A percentile compares a stretch with the other conserved stretches of the same genome.
Evolutionary conservation across 495 filamentous ascomycete species (phyloP).

Genomic region (Podospora pseudopauciseta): DNA sequence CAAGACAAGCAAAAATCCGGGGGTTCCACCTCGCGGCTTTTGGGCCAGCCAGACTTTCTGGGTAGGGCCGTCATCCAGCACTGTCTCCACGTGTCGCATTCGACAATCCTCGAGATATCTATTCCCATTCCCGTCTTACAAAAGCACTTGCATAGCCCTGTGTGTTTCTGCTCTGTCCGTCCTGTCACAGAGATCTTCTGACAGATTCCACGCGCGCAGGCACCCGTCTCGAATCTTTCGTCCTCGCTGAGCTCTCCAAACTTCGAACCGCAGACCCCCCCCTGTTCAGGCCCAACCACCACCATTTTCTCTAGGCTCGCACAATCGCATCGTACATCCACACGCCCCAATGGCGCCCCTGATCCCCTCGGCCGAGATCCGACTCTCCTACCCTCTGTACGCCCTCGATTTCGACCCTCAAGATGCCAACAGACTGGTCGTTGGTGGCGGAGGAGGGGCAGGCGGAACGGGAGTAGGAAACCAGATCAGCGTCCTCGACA

Average conservation of each 20-base stretch:
- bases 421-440: constrained; percentile 68
- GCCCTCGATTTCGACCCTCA: constrained; percentile 83
- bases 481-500: constrained; percentile 77
- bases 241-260: neutral
- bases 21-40: neutral
- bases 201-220: neutral
- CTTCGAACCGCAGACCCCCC: neutral
- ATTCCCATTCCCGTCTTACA: neutral
- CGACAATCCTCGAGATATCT: neutral
- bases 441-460: constrained; percentile 89
- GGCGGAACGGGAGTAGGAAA: constrained; percentile 83
- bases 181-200: neutral
- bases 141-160: neutral
- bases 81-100: constrained; percentile 14
- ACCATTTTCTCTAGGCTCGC: neutral
- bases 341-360: constrained; percentile 27
- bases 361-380: constrained; percentile 27
- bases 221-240: neutral
- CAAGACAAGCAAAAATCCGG: neutral
- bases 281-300: neutral
- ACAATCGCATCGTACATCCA: neutral
- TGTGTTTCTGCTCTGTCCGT: neutral
- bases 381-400: constrained; percentile 81
- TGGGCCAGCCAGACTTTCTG: neutral
- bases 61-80: neutral